Base-by-base conservation (phyloP, 2,329 filamentous ascomycete genomes). In the Phyllosticta citriasiana region DNA sequence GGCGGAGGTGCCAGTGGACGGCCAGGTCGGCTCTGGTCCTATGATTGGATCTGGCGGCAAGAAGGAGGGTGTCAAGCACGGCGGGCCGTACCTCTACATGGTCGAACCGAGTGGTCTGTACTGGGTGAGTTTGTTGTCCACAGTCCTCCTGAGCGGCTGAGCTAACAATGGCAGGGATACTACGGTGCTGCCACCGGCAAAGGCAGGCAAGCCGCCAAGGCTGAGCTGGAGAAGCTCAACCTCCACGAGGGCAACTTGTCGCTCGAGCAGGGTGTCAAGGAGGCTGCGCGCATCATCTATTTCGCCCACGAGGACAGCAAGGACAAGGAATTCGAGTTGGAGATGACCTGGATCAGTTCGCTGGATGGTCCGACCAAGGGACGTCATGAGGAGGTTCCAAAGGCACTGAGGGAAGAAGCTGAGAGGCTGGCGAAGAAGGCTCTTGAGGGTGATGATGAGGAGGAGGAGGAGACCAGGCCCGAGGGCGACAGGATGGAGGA, bases 281-380 rank as follows among this genome's bases (percentile, higher is more conserved):
- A 97, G 80, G 94, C 94, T 35, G 94, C 94, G 61, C 82, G 91
- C 64, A 99, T 99, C 77, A 97, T 99, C 77, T 95, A 97, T 75
- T 85, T 96, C 63, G 92, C 93, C 56, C 94, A 99, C 74, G 94
- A 97, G 76, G 94, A 99, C 76, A 97, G 93, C 82, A 97, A 97
- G 80, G 94, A 97, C 79, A 99, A 99, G 82, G 94, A 97, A 66
- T 99, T 97, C 71, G 94, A 99, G 84, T 82, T 99, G 63, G 94
- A 99, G 80, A 95, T 99, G 91, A 96, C 90, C 63, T 99, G 94
- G 94, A 89, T 97, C 75, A 97, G 91, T 76, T 84, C 83, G 59
- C 77, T 86, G 55, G 84, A 89, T 66, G 93, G 92, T 4, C 91
- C 92, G 40, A 97, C 92, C 65, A 93, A 95, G 79, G 94, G 94